These are phyloP conservation scores for Auricularia sp. DNA, from an alignment of 768 basidiomycete species.

Conservation along the genomic window DNA sequence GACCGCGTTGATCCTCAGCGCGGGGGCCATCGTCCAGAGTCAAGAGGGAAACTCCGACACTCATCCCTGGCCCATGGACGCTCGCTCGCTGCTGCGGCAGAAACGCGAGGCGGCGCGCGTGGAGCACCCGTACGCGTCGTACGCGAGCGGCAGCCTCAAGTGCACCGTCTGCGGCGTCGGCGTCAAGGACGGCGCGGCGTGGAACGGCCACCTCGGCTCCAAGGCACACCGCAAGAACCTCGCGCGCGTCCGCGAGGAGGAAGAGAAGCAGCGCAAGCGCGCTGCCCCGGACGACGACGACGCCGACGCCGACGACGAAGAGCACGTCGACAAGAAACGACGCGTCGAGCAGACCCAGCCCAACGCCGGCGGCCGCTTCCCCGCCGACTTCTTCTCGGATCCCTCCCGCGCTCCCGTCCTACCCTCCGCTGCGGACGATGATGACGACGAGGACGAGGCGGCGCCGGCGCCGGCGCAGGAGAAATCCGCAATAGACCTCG, in stretches of 20 bases:
- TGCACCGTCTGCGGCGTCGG: conserved; percentile 53
- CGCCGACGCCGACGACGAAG: conserved; percentile 16
- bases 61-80: conserved; percentile 29
- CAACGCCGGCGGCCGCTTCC: conserved; percentile 29
- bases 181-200: conserved; percentile 73
- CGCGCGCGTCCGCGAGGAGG: conserved; percentile 47
- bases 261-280: conserved; percentile 29
- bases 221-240: conserved; percentile 67
- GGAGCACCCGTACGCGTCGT: conserved; percentile 63
- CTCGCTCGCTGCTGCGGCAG: conserved; percentile 72
- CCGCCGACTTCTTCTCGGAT: conserved; percentile 76
- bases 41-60: too few species aligned
- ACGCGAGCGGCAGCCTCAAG: conserved; percentile 56
- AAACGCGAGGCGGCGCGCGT: conserved; percentile 67
- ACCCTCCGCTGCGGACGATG: conserved; percentile 17
- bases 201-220: conserved; percentile 79
- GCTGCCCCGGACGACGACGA: conserved; percentile 27
- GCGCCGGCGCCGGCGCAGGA: conserved; percentile 15
- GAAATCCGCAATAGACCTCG: conserved; percentile 44
- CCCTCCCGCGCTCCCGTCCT: conserved; percentile 37
- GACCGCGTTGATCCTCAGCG: conserved; percentile 65
- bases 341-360: conserved; percentile 7
- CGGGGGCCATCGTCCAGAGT: conserved; percentile 44
- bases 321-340: conserved; percentile 7
- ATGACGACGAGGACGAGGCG: conserved; percentile 33